Conservation (phyloP, 192 early-diverging fungal species). For the Pilobolus umbonatus region DNA sequence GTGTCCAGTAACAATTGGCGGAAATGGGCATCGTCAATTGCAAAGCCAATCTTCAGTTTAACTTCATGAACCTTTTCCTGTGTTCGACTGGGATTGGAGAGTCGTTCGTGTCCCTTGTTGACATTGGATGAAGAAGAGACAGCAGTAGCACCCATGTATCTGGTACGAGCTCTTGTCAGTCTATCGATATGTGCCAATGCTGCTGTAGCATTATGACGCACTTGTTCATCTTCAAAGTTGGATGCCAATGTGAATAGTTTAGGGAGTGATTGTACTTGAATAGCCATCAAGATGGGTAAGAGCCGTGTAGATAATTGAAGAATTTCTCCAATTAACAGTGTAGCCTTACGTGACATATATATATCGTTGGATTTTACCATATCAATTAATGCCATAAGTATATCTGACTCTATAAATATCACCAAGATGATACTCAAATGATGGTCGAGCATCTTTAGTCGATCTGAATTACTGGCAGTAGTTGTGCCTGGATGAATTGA, state of each 20-base stretch:
- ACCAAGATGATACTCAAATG: conserved; percentile 65
- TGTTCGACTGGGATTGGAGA: conserved; percentile 14
- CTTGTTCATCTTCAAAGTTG: conserved; percentile 67
- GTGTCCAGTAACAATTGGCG: conserved; percentile 60
- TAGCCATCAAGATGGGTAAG: conserved; percentile 53
- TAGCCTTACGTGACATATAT: conserved; percentile 59
- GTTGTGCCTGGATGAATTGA: not conserved
- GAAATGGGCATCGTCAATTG: conserved; percentile 73
- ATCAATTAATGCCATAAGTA: conserved; percentile 61
- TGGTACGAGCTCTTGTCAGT: conserved; percentile 43
- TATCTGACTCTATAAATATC: conserved; percentile 71
- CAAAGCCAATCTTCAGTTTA: conserved; percentile 51
- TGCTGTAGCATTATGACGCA: conserved; percentile 69
- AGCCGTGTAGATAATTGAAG: conserved; percentile 65
- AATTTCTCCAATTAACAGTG: conserved; percentile 70
- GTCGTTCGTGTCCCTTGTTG: conserved; percentile 18
- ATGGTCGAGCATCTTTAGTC: conserved; percentile 62
- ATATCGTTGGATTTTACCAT: conserved; percentile 58
- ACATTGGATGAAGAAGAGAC: conserved; percentile 2
- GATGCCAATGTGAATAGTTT: conserved; percentile 69
- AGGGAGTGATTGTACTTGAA: conserved; percentile 62
- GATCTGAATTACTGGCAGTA: conserved; percentile 33
- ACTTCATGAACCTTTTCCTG: conserved; percentile 50
- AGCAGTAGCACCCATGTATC: conserved; percentile 21
- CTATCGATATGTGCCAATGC: conserved; percentile 74